Base-by-base conservation (phyloP, 2,329 filamentous ascomycete genomes). In the Fonsecaea erecta region DNA sequence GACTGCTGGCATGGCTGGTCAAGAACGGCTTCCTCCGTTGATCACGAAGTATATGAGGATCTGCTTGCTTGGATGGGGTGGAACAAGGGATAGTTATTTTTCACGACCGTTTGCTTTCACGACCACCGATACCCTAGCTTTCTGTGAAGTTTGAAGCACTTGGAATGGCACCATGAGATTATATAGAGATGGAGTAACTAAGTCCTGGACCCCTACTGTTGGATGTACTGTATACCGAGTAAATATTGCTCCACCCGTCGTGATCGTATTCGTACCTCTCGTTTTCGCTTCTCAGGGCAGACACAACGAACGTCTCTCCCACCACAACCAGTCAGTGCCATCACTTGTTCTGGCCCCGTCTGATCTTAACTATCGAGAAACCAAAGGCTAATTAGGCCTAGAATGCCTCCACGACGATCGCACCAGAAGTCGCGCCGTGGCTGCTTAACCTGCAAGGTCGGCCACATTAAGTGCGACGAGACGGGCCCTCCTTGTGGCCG, bases 391-490 rank as follows among this genome's bases (percentile, higher is more conserved):
- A n/a, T n/a, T n/a, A n/a, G n/a, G 32, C 30, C 18, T 14, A n/a
- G n/a, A 12, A 60, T 64, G 62, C 55, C 62, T n/a, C 56, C 62
- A 35, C 63, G 59, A 12, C 66, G 63, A 18, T 63, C 64, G 6
- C 60, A 66, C 21, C 53, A 58, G 16, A 66, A 68, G 34, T 64
- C 64, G 24, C 57, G 65, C n/a, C 34, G 40, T 16, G 65, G 65
- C 28, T 68, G 65, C 24, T 18, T 60, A 24, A 54, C 53, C 7
- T 68, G 65, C 26, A 68, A 68, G 43, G 28, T 43, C 18, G 37
- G 43, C 2, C 64, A 64, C 34, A 46, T 68, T n/a, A 65, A 66
- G 53, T 69, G 67, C 35, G 24, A 54, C 12, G 64, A 69, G 30
- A 34, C 35, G 12, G 62, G 62, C 6, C 67, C 67, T 3, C 58